phyloP scores from a whole-genome alignment of 2,329 filamentous ascomycete species.

The Fusarium agapanthi region DNA sequence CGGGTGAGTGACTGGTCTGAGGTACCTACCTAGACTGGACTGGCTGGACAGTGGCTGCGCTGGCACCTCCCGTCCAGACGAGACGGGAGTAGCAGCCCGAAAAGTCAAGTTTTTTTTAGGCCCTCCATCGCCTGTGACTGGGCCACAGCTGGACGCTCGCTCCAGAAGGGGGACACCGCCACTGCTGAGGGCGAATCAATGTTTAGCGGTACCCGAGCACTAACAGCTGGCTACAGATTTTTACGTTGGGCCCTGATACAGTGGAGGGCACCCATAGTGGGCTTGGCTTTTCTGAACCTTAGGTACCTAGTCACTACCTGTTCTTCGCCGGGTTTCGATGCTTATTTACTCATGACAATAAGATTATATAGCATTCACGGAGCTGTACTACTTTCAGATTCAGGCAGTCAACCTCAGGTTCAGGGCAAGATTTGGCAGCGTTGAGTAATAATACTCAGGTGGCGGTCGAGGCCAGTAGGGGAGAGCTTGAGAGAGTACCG shows the following conservation, averaged over 20 bases:
- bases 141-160: conserved; percentile 21
- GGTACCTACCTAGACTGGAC: not conserved
- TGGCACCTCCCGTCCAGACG: conserved; percentile 21
- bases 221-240: conserved; percentile 37
- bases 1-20: no score
- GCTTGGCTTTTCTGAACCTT: not conserved
- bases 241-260: conserved; percentile 36
- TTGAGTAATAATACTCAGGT: conserved; percentile 5
- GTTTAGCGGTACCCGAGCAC: conserved; percentile 37
- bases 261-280: conserved; percentile 14
- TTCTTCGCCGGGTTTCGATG: conserved; percentile 43
- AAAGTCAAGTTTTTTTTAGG: conserved; percentile 46
- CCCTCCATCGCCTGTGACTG: conserved; percentile 22
- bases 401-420: not conserved
- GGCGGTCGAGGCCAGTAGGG: conserved; percentile 18
- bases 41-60: conserved; percentile 21
- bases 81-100: conserved; percentile 39
- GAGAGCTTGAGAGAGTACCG: not conserved
- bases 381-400: conserved; percentile 2
- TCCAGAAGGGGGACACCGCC: conserved; percentile 38
- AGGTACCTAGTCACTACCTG: not conserved
- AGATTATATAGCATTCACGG: conserved; percentile 7
- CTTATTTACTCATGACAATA: conserved; percentile 34
- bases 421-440: not conserved
- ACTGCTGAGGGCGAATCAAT: conserved; percentile 34